Conservation (phyloP, 192 early-diverging fungal genomes). For the Podila epigama region DNA sequence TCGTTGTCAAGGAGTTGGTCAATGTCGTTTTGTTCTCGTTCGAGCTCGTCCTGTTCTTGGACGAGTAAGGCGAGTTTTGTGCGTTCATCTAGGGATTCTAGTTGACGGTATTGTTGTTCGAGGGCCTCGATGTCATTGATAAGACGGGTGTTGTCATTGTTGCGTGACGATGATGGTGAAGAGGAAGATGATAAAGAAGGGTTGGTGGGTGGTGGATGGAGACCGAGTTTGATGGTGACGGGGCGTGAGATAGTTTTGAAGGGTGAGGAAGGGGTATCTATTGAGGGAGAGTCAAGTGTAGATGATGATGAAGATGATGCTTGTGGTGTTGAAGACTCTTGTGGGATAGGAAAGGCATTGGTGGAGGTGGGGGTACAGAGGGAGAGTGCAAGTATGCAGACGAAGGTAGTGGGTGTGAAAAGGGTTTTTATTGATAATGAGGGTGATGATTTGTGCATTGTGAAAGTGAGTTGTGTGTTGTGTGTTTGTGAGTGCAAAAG, state of each 20-base stretch:
- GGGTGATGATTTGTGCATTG: slow-evolving; percentile 1
- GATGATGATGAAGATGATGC: not conserved
- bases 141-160: not conserved
- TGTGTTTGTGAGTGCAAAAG: not conserved
- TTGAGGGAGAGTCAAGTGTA: slow-evolving; percentile 1
- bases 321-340: not conserved
- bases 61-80: slow-evolving; percentile 13
- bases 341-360: slow-evolving; percentile 14
- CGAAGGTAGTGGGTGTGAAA: slow-evolving; percentile 22
- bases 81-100: not conserved
- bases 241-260: slow-evolving; percentile 30
- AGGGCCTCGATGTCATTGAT: slow-evolving; percentile 11
- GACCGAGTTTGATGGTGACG: slow-evolving; percentile 31
- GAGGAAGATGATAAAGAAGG: too few relatives aligned
- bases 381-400: slow-evolving; percentile 29
- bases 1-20: slow-evolving; percentile 35
- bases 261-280: slow-evolving; percentile 20
- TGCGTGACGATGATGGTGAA: not conserved
- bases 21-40: slow-evolving; percentile 27
- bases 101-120: slow-evolving; percentile 15
- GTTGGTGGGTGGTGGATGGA: not conserved
- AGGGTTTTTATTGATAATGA: slow-evolving; percentile 20
- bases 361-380: slow-evolving; percentile 11
- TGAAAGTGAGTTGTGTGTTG: not conserved
- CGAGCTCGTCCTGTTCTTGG: slow-evolving; percentile 34